A percentile compares a stretch with the other conserved stretches of the same genome.
Conservation (phyloP, 768 basidiomycete species). For the Hypholoma fasciculare region DNA sequence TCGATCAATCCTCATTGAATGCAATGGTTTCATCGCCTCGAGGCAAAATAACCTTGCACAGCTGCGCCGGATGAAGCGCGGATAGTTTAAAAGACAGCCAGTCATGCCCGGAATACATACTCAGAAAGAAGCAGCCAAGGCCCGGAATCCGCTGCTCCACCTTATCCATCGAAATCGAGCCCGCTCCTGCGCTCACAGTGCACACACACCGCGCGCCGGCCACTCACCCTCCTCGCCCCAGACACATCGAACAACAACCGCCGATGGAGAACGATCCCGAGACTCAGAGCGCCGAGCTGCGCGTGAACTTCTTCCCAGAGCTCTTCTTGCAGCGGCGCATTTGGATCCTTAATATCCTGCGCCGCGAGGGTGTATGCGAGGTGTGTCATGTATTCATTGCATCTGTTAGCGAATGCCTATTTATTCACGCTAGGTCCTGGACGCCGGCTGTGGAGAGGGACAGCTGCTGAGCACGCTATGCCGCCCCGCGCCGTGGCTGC, state of each 20-base stretch:
- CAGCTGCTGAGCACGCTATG: constrained; percentile 67
- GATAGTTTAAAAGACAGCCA: background rate
- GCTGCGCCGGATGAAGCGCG: background rate
- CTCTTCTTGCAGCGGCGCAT: constrained; percentile 67
- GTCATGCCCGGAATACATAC: background rate
- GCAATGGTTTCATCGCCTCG: background rate
- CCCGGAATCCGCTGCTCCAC: background rate
- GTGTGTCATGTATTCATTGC: constrained; percentile 30
- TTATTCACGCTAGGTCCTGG: constrained; percentile 55
- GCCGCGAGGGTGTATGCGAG: constrained; percentile 54
- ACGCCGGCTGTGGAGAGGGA: constrained; percentile 86
- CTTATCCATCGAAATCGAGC: background rate
- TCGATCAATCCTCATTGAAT: background rate
- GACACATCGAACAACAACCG: background rate
- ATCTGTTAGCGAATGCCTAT: background rate
- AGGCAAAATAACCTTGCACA: background rate
- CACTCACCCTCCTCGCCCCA: background rate
- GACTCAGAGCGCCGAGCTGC: constrained; percentile 30
- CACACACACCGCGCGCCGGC: background rate
- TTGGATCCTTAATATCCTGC: constrained; percentile 67
- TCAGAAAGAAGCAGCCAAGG: background rate
- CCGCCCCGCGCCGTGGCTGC: constrained; percentile 74
- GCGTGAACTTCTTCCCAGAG: constrained; percentile 68
- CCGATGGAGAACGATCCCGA: constrained; percentile 14
- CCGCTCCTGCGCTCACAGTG: background rate